Evolutionary conservation across 495 filamentous ascomycete species (phyloP).

Genomic region (Ascodesmis nigricans): DNA sequence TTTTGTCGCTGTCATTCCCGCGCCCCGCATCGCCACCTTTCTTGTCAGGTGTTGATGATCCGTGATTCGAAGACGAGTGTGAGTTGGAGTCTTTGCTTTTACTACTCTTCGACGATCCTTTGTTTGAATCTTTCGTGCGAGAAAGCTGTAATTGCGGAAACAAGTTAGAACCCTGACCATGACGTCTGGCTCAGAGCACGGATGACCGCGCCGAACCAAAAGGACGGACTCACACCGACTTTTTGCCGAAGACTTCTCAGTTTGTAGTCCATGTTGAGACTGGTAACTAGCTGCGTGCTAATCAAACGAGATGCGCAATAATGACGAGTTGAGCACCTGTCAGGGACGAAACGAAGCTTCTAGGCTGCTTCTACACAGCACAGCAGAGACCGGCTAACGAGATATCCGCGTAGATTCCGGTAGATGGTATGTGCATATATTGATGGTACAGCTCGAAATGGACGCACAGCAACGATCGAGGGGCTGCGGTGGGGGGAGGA

Average conservation of each 20-base stretch:
- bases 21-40: conserved; percentile 36
- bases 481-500: too few relatives aligned
- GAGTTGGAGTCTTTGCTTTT: conserved; percentile 67
- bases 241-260: conserved; percentile 98
- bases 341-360: too few relatives aligned
- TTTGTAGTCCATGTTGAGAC: conserved; percentile 25
- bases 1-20: conserved; percentile 49
- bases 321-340: too few relatives aligned
- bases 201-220: conserved; percentile 10
- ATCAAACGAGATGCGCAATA: too few relatives aligned
- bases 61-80: conserved; percentile 44
- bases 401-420: too few relatives aligned
- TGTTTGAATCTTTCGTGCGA: conserved; percentile 75
- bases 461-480: too few relatives aligned
- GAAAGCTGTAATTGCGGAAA: conserved; percentile 50
- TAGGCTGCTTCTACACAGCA: too few relatives aligned
- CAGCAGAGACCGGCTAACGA: too few relatives aligned
- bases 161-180: conserved; percentile 11
- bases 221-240: conserved; percentile 42
- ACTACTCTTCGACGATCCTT: conserved; percentile 73
- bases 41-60: conserved; percentile 46
- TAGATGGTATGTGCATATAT: too few relatives aligned
- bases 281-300: conserved; percentile 4
- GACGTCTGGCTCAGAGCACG: too few relatives aligned
- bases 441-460: too few relatives aligned